Base-by-base conservation (phyloP, 1,284 basidiomycete species). In the Anthracocystis setariae region DNA sequence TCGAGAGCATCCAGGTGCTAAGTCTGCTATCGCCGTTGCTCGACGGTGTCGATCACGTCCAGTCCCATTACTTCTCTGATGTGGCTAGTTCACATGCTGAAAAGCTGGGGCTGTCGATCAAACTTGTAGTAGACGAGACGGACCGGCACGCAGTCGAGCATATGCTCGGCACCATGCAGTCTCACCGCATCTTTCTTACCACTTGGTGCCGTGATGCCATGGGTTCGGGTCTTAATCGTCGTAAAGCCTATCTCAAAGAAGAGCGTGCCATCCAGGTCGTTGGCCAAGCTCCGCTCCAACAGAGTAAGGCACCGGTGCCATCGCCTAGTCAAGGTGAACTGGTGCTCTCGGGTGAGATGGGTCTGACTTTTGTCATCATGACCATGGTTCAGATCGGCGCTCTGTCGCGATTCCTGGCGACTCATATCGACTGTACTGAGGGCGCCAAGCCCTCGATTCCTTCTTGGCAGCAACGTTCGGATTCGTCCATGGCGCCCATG, bases 301-400 rank as follows among this genome's bases (percentile, higher is more conserved):
- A 51, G 46, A 53, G 57, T 2, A 40, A 48, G 18, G 42, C 50
- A 1, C 37, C 64, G 13, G 57, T 60, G 17, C 33, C 46, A 10
- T 5, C 39, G 3, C 39, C 53, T 9, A 46, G 49, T 20, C 35
- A 51, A 46, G 53, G 55, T n/a, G 61, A 63, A 20, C 54, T 73
- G 24, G 72, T 74, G 45, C 63, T 79, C 21, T 77, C 70, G n/a
- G 73, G 73, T 13, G 69, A 76, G 65, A 79, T 79, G 77, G 77
- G 77, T 5, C 58, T 79, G 10, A 74, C 74, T 29, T 79, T 79
- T 35, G 67, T 69, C 43, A 71, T 79, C 58, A 73, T 79, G 66
- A 74, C 77, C 23, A 57, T 76, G 64, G 61, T 77, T 40, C 77
- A 79, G 59, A 69, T 79, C n/a, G 77, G 77, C 5, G 77, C 76